Base-by-base conservation (phyloP, 768 basidiomycete genomes). In the Mycena indigotica region DNA sequence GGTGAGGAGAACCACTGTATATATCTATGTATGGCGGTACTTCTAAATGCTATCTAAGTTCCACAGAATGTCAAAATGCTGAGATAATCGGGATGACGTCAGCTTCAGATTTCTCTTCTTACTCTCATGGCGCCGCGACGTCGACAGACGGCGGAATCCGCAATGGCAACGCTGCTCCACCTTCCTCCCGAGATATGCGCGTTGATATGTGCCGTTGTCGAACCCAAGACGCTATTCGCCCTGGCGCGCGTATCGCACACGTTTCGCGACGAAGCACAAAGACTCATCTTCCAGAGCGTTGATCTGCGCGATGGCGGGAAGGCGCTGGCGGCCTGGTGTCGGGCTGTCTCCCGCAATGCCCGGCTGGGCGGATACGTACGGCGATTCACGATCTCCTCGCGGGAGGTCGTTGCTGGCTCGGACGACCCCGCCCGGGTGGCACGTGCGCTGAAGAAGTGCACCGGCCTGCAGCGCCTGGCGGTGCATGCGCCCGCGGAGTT, bases 401-500 rank as follows among this genome's bases (percentile, higher is more conserved):
- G n/a, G n/a, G n/a, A n/a, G n/a, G n/a, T n/a, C n/a, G n/a, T n/a
- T n/a, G n/a, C n/a, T n/a, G n/a, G n/a, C n/a, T n/a, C n/a, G n/a
- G 41, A 45, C 41, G 12, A 12, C 41, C 16, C 41, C 16, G 41
- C 12, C 10, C 8, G 8, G 12, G 8, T 61, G 0, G 46, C 55
- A n/a, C 52, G 56, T 5, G 60, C 52, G 29, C 56, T 61, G 28
- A 40, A 49, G 23, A 53, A 21, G 46, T 61, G 60, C 28, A 6
- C 57, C 40, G 55, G 57, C 35, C 52, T 61, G 40, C 57, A 57
- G 29, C 52, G 54, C 15, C 25, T 61, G 38, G 16, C 25, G 28
- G 23, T 57, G 30, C 45, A 40, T 28, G 19, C 1, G n/a, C 35
- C 2, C 16, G 17, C 17, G 35, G 21, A 21, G 26, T 39, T n/a